These are phyloP conservation scores for Aspergillus fructus DNA, from an alignment of 2,329 filamentous ascomycete genomes.

Conservation along the genomic window DNA sequence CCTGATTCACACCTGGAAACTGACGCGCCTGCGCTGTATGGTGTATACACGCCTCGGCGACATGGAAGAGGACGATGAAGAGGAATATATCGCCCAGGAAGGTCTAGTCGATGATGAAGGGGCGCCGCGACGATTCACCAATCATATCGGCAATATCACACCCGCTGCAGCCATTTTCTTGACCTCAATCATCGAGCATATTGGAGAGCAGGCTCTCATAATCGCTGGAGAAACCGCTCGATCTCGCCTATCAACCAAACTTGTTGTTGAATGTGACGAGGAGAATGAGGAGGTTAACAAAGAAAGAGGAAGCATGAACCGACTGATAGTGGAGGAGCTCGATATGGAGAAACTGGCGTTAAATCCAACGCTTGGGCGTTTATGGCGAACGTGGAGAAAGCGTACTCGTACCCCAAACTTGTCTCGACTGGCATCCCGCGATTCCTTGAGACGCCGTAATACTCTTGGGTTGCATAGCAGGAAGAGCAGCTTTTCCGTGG, in stretches of 20 bases:
- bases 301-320: constrained; percentile 52
- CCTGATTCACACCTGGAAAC: constrained; percentile 90
- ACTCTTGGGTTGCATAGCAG: constrained; percentile 30
- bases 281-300: constrained; percentile 46
- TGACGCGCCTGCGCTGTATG: constrained; percentile 91
- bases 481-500: constrained; percentile 39
- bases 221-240: constrained; percentile 81
- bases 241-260: constrained; percentile 30
- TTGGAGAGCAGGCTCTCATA: constrained; percentile 88
- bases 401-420: constrained; percentile 45
- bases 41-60: constrained; percentile 96
- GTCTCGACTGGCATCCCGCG: constrained; percentile 42
- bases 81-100: constrained; percentile 80
- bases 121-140: constrained; percentile 57
- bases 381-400: constrained; percentile 97
- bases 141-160: constrained; percentile 67
- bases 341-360: constrained; percentile 93
- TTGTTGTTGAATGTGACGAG: constrained; percentile 57
- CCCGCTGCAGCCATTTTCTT: constrained; percentile 94
- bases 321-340: constrained; percentile 79
- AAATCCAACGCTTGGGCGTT: constrained; percentile 79
- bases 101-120: constrained; percentile 61
- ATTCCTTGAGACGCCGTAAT: constrained; percentile 38
- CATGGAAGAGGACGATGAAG: constrained; percentile 97
- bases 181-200: constrained; percentile 89